Percentiles rank a stretch among this genome's conserved stretches.
Conservation (phyloP, 2,329 filamentous ascomycete species). For the Phyllachora maydis region DNA sequence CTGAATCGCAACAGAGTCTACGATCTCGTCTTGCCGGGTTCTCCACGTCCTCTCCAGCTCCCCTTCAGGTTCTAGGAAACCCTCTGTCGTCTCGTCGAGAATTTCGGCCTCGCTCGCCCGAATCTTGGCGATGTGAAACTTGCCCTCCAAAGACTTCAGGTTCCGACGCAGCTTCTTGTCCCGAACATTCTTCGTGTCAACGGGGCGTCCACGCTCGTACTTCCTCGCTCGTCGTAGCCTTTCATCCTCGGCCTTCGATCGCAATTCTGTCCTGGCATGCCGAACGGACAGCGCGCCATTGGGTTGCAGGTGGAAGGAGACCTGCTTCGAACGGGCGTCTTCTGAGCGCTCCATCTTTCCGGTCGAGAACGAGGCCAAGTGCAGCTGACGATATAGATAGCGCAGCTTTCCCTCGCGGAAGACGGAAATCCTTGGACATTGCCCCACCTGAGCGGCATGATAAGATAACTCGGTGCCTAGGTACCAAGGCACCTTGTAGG, state of each 20-base stretch:
- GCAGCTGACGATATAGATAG: too few species aligned
- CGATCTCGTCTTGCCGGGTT: conserved; percentile 75
- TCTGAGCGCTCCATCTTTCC: conserved; percentile 7
- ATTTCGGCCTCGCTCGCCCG: conserved; percentile 93
- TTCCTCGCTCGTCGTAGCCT: conserved; percentile 37
- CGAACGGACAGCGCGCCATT: conserved; percentile 32
- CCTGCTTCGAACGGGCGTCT: too few species aligned
- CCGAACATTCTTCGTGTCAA: conserved; percentile 51
- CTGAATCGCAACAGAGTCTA: conserved; percentile 51
- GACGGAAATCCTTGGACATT: too few species aligned
- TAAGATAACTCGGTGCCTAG: too few species aligned
- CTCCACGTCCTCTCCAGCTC: conserved; percentile 86
- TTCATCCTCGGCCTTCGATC: conserved; percentile 27
- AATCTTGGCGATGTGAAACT: conserved; percentile 62
- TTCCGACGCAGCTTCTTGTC: conserved; percentile 83
- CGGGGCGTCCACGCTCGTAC: conserved; percentile 69
- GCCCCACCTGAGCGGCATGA: too few species aligned
- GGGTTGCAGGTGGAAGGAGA: conserved; percentile 16
- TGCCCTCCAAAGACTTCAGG: conserved; percentile 56
- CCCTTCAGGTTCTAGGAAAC: conserved; percentile 73
- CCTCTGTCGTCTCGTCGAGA: conserved; percentile 64
- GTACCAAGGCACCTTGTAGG: too few species aligned
- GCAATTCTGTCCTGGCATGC: conserved; percentile 26
- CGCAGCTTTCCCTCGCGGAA: too few species aligned
- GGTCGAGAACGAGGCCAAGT: too few species aligned